Conservation (phyloP, 805 yeast species). For the Kodamaea kaohsiungensis region DNA sequence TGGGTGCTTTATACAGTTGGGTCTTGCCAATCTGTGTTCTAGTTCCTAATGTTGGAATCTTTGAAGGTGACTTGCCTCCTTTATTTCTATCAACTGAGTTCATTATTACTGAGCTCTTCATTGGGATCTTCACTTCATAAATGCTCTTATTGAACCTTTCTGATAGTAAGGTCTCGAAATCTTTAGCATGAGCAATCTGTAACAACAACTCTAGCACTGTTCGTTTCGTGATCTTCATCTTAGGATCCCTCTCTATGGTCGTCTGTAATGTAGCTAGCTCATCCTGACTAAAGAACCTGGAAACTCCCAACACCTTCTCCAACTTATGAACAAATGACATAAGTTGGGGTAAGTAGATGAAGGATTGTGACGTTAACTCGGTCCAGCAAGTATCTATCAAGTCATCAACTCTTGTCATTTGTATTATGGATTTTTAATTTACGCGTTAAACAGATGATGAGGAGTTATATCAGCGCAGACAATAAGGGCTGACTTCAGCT, state of each 20-base stretch:
- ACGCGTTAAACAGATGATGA: background rate
- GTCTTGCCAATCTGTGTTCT: background rate
- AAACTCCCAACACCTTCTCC: conserved; percentile 18
- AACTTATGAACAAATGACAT: conserved; percentile 22
- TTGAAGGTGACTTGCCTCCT: background rate
- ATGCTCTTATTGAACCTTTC: conserved; percentile 17
- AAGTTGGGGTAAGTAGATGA: conserved; percentile 25
- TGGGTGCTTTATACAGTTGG: background rate
- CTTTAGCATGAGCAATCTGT: conserved; percentile 20
- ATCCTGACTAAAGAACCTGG: conserved; percentile 17
- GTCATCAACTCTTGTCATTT: conserved; percentile 3
- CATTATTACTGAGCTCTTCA: background rate
- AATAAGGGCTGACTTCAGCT: too few species aligned
- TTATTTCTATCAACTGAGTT: background rate
- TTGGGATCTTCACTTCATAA: conserved; percentile 2
- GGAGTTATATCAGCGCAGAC: too few species aligned
- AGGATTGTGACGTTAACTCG: background rate
- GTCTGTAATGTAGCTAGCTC: conserved; percentile 14
- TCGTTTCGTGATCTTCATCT: conserved; percentile 18
- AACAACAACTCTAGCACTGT: conserved; percentile 27
- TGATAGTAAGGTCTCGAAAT: conserved; percentile 21
- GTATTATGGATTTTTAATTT: background rate
- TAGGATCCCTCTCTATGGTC: conserved; percentile 13
- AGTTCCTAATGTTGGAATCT: background rate
- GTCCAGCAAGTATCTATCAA: conserved; percentile 13